These are phyloP conservation scores for Penicillium pulvis DNA, from an alignment of 495 filamentous ascomycete genomes.

Conservation along the genomic window DNA sequence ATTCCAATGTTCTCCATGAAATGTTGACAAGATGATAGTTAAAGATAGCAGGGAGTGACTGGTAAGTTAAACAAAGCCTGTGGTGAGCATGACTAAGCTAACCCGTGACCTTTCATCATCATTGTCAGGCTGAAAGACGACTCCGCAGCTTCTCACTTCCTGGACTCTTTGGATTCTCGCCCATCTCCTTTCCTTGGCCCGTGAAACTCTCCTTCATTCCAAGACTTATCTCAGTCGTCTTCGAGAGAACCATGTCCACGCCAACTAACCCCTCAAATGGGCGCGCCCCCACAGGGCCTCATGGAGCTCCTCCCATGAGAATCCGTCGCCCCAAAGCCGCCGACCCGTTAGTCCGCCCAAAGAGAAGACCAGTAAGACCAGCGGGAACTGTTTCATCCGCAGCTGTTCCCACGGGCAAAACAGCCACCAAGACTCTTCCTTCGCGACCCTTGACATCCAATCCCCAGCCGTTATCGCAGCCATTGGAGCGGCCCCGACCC, in stretches of 20 bases:
- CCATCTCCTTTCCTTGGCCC: neutral
- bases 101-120: conserved; percentile 8
- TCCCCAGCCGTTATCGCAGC: conserved; percentile 7
- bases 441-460: conserved; percentile 23
- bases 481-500: conserved; percentile 19
- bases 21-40: no score
- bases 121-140: neutral
- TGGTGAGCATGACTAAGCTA: conserved; percentile 5
- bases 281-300: conserved; percentile 33
- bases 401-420: conserved; percentile 4
- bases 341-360: conserved; percentile 71
- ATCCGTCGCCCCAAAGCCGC: conserved; percentile 53
- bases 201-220: neutral
- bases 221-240: neutral
- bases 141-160: neutral
- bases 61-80: no score
- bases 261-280: conserved; percentile 35
- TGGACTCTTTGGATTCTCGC: conserved; percentile 1
- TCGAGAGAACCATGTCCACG: conserved; percentile 34
- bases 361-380: conserved; percentile 49
- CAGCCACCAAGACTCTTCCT: conserved; percentile 30
- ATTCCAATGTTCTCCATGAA: no score
- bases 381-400: conserved; percentile 23
- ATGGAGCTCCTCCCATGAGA: conserved; percentile 41
- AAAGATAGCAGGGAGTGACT: no score